Conservation (phyloP, 139 green algal species). For the Asterochloris erici region DNA sequence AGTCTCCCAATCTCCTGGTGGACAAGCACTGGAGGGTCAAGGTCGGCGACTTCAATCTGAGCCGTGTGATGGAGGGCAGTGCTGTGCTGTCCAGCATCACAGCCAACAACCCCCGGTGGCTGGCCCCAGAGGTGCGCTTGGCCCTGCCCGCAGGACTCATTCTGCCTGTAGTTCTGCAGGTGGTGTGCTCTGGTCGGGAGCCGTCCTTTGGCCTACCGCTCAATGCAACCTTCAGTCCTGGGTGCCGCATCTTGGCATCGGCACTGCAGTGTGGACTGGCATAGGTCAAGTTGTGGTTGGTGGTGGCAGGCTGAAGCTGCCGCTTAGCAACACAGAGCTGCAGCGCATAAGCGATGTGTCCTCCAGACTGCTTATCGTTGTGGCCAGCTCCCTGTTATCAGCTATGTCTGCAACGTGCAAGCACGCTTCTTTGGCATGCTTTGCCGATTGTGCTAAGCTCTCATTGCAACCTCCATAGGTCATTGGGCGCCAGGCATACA, state of each 20-base stretch:
- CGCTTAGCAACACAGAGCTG: too few relatives aligned
- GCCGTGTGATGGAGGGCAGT: slow-evolving; percentile 19
- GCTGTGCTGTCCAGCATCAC: background rate
- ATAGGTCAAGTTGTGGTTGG: too few relatives aligned
- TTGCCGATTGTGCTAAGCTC: background rate
- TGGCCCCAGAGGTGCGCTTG: slow-evolving; percentile 45
- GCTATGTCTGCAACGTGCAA: too few relatives aligned
- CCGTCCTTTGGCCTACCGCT: too few relatives aligned
- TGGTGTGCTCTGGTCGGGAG: background rate
- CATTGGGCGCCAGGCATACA: slow-evolving; percentile 23
- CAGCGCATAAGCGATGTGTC: too few relatives aligned
- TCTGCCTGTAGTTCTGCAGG: background rate
- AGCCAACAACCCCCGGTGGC: slow-evolving; percentile 46
- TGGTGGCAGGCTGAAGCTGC: too few relatives aligned
- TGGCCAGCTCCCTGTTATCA: too few relatives aligned
- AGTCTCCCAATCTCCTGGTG: slow-evolving; percentile 53
- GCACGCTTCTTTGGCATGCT: background rate
- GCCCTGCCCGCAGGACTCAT: background rate
- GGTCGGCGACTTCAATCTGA: slow-evolving; percentile 53
- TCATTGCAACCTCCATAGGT: slow-evolving; percentile 42
- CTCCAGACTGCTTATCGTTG: too few relatives aligned
- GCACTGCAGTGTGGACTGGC: too few relatives aligned
- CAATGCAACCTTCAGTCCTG: too few relatives aligned
- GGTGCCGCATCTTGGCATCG: too few relatives aligned
- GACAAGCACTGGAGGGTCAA: slow-evolving; percentile 53